Evolutionary conservation across 257 asterid genomes (phyloP), one percentile per base, ranked within the genome.

Genomic region (Craterostigma plantagineum): DNA sequence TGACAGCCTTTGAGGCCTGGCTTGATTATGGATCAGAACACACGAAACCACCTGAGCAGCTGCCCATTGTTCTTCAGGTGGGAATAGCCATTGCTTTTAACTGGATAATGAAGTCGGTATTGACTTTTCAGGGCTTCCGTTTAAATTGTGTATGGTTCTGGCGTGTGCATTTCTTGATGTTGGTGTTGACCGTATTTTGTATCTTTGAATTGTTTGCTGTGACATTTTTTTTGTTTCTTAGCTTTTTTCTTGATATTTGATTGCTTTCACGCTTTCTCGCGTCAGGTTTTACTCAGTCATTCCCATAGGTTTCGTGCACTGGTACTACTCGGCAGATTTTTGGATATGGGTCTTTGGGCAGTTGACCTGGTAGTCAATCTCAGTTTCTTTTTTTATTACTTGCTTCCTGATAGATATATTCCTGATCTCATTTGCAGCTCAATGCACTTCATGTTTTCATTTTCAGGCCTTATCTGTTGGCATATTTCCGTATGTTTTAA

Each of bases 291-390:
- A 60, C 96, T 90, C 46, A 83, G 99, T 71, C 99, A 84, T 44
- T 80, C 86, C 70, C 99, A 90, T 69, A 71, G 99, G 51, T 90
- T 83, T 65, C 96, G 94, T 45, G 99, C 96, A 58, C 52, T 90
- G 83, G 94, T 90, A 47, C 96, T 84, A 38, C 99, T 90, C 45
- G 99, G 99, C 64, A 84, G 94, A 68, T 90, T 90, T 68, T 74
- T 90, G 55, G 99, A 90, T 60, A 90, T 90, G 99, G 99, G 99
- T 30, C 84, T 76, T 30, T 84, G 99, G 99, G 99, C 99, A 9
- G 96, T 90, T 39, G 91, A 80, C 73, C 78, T 79, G 99, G 99
- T 90, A 77, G 44, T 51, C 57, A 34, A 33, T 61, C 8, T 49
- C 54, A 51, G 34, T 37, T 23, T 23, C 30, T 23, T 23, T 6